phyloP scores from a whole-genome alignment of 805 yeast species.

The Barnettozyma siamensis region DNA sequence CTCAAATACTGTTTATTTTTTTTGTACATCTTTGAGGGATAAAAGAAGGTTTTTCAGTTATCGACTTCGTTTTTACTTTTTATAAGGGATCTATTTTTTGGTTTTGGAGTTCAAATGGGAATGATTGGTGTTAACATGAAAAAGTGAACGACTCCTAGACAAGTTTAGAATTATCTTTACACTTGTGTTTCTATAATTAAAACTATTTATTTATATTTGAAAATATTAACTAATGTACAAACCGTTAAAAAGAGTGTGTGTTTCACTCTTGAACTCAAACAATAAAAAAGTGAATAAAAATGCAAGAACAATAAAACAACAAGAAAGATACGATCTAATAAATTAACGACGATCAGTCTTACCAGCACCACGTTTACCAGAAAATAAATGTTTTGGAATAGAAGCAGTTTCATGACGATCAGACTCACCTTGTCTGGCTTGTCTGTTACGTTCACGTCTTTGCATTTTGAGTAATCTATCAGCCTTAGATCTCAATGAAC shows the following conservation, averaged over 20 bases:
- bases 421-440: conserved; percentile 91
- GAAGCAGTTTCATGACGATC: conserved; percentile 86
- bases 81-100: too few relatives aligned
- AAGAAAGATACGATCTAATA: neutral
- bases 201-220: neutral
- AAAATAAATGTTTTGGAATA: conserved; percentile 88
- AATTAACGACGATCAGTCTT: conserved; percentile 78
- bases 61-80: too few relatives aligned
- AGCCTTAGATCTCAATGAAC: conserved; percentile 74
- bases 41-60: too few relatives aligned
- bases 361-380: conserved; percentile 97
- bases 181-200: neutral
- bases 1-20: neutral
- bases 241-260: neutral
- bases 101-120: too few relatives aligned
- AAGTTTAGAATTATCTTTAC: too few relatives aligned
- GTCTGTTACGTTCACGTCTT: conserved; percentile 89
- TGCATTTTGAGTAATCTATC: conserved; percentile 82
- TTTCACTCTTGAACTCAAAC: neutral
- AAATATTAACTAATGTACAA: neutral
- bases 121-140: too few relatives aligned
- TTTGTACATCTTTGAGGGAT: neutral
- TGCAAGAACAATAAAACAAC: conserved; percentile 3
- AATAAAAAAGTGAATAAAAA: conserved; percentile 1
- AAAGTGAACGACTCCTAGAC: too few relatives aligned